These are phyloP conservation scores for Epichloe uncinata DNA, from an alignment of 2,329 filamentous ascomycete species.

Conservation along the genomic window DNA sequence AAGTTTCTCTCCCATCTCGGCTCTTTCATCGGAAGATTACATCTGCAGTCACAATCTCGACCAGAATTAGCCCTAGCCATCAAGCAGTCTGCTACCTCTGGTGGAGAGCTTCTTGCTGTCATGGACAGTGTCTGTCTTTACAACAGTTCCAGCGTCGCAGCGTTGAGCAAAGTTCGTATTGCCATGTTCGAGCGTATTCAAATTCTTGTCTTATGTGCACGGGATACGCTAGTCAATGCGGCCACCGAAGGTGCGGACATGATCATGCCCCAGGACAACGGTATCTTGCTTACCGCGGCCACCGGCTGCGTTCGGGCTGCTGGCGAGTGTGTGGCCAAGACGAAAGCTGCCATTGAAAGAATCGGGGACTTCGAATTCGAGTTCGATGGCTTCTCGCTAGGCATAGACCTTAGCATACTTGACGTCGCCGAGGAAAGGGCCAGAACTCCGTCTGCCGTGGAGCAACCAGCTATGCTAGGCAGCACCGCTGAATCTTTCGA, in stretches of 20 bases:
- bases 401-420: slow-evolving; percentile 41
- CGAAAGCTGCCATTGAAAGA: slow-evolving; percentile 71
- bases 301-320: slow-evolving; percentile 82
- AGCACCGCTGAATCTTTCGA: slow-evolving; percentile 27
- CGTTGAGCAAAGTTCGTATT: slow-evolving; percentile 54
- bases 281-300: slow-evolving; percentile 60
- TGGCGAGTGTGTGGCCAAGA: slow-evolving; percentile 81
- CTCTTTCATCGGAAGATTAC: slow-evolving; percentile 80
- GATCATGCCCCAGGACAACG: slow-evolving; percentile 68
- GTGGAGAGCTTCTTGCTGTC: slow-evolving; percentile 63
- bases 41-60: slow-evolving; percentile 83
- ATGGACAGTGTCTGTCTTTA: slow-evolving; percentile 73
- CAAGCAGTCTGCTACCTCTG: slow-evolving; percentile 70
- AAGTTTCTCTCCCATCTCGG: slow-evolving; percentile 81
- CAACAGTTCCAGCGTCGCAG: slow-evolving; percentile 52
- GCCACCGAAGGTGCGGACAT: slow-evolving; percentile 62
- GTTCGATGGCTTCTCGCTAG: slow-evolving; percentile 42
- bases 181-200: slow-evolving; percentile 70
- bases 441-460: slow-evolving; percentile 19
- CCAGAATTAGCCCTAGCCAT: slow-evolving; percentile 72
- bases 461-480: slow-evolving; percentile 24
- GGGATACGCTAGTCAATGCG: slow-evolving; percentile 59
- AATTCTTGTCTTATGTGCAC: slow-evolving; percentile 67
- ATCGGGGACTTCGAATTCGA: slow-evolving; percentile 89
- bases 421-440: slow-evolving; percentile 25